Evolutionary conservation across 2,329 filamentous ascomycete genomes (phyloP).

Genomic region (Daldinia eschscholtzii): DNA sequence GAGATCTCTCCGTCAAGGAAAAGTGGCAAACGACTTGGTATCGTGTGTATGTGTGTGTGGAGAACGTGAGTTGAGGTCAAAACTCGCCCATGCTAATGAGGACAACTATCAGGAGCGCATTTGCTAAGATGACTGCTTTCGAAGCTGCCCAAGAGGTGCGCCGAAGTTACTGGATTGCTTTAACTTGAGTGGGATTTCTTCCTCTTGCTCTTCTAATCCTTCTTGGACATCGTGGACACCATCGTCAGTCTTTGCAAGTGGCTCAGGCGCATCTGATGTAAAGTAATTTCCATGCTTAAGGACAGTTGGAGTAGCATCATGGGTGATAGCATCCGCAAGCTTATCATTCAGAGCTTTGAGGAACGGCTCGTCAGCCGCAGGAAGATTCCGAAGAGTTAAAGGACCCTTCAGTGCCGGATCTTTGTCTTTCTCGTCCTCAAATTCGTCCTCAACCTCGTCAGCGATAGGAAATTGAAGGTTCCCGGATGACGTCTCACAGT

Average conservation of each 20-base stretch:
- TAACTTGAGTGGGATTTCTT: slow-evolving; percentile 45
- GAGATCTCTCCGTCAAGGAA: slow-evolving; percentile 4
- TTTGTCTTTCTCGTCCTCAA: slow-evolving; percentile 48
- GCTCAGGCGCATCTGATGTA: slow-evolving; percentile 22
- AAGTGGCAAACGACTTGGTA: slow-evolving; percentile 23
- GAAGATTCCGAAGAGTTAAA: slow-evolving; percentile 67
- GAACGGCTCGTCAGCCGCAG: slow-evolving; percentile 68
- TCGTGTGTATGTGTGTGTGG: slow-evolving; percentile 14
- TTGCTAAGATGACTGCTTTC: slow-evolving; percentile 22
- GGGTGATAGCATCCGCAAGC: slow-evolving; percentile 62
- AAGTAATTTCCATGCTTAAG: slow-evolving; percentile 48
- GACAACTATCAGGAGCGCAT: not conserved
- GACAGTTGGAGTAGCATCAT: slow-evolving; percentile 62
- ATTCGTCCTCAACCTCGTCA: slow-evolving; percentile 7
- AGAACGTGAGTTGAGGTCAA: slow-evolving; percentile 19
- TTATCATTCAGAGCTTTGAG: slow-evolving; percentile 64
- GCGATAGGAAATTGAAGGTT: slow-evolving; percentile 35
- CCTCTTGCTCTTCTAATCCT: slow-evolving; percentile 26
- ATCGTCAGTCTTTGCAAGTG: slow-evolving; percentile 24
- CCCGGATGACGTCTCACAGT: slow-evolving; percentile 11
- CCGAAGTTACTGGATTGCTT: slow-evolving; percentile 49
- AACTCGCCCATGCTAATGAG: slow-evolving; percentile 6
- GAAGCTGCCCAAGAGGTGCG: slow-evolving; percentile 46
- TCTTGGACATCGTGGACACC: slow-evolving; percentile 30
- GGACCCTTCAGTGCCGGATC: slow-evolving; percentile 65